Percentiles rank a stretch among this genome's conserved stretches.
Conservation (phyloP, 345 rosid genomes). For the Camelina neglecta region DNA sequence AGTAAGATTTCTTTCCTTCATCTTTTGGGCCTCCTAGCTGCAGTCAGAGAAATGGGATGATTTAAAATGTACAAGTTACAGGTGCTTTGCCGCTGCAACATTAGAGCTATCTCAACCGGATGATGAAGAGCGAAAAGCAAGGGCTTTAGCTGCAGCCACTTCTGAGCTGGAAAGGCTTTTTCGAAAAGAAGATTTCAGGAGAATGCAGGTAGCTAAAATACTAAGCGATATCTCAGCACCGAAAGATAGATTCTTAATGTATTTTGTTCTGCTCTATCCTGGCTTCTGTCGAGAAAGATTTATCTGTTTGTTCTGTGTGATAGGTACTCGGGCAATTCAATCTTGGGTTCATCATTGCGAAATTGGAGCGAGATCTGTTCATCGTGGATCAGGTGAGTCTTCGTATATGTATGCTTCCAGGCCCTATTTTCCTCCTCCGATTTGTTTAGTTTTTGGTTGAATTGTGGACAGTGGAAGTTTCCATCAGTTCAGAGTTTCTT, state of each 20-base stretch:
- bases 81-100: slow-evolving; percentile 86
- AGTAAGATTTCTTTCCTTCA: slow-evolving; percentile 32
- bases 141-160: slow-evolving; percentile 86
- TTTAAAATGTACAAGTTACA: slow-evolving; percentile 43
- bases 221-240: background rate
- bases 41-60: slow-evolving; percentile 16
- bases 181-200: slow-evolving; percentile 81
- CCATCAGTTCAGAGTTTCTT: slow-evolving; percentile 18
- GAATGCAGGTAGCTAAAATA: slow-evolving; percentile 73
- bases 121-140: slow-evolving; percentile 78
- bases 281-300: slow-evolving; percentile 9
- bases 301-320: slow-evolving; percentile 8
- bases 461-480: slow-evolving; percentile 14
- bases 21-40: slow-evolving; percentile 13
- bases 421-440: slow-evolving; percentile 6
- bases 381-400: slow-evolving; percentile 92
- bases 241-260: background rate
- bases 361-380: slow-evolving; percentile 85
- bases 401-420: slow-evolving; percentile 32
- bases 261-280: slow-evolving; percentile 13
- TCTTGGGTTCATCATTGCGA: slow-evolving; percentile 96
- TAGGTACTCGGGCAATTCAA: slow-evolving; percentile 98
- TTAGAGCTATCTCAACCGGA: slow-evolving; percentile 81
- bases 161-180: slow-evolving; percentile 89
- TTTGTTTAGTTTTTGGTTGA: slow-evolving; percentile 18